Evolutionary conservation across 2,329 filamentous ascomycete species (phyloP), one percentile per base, ranked within the genome.

Genomic region (Zasmidium angulare): DNA sequence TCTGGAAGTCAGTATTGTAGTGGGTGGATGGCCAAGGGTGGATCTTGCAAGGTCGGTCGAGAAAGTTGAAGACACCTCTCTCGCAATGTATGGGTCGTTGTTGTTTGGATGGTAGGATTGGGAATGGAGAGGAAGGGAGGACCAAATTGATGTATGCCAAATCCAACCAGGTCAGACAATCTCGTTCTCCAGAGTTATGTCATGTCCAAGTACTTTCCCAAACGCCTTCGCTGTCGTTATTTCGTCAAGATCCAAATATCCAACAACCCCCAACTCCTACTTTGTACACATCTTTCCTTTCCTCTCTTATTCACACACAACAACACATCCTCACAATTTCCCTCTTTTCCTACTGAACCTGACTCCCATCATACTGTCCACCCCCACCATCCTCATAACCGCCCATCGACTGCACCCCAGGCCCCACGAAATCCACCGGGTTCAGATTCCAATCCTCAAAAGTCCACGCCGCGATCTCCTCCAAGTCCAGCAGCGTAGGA

Each of bases 401-500:
- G 26, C 26, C 26, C 26, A 29, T 11, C n/a, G n/a, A n/a, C 36
- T 14, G 36, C 36, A 17, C 36, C 3, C 36, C 36, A n/a, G n/a
- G n/a, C n/a, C n/a, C n/a, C 6, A 43, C 36, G n/a, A 43, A 43
- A 19, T 68, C 62, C 10, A 55, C 62, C 4, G 69, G 59, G 53
- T 67, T 61, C 23, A 70, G 68, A 24, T 50, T 59, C 68, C 67
- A 72, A 47, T 71, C 66, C 21, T 71, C 69, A 50, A 72, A 69
- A 2, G 68, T 72, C 69, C 70, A 72, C 1, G 64, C 66, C 21
- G 67, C 68, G 14, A 72, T 63, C 20, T 72, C 69, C 29, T 72
- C 70, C 24, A 71, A 46, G 50, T 72, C 68, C 14, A 70, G 55
- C 3, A 67, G 31, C 19, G 56, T 31, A 20, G 48, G 40, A 17